Evolutionary conservation across 139 green algal species (phyloP).

Genomic region (Pycnococcus provasolii): DNA sequence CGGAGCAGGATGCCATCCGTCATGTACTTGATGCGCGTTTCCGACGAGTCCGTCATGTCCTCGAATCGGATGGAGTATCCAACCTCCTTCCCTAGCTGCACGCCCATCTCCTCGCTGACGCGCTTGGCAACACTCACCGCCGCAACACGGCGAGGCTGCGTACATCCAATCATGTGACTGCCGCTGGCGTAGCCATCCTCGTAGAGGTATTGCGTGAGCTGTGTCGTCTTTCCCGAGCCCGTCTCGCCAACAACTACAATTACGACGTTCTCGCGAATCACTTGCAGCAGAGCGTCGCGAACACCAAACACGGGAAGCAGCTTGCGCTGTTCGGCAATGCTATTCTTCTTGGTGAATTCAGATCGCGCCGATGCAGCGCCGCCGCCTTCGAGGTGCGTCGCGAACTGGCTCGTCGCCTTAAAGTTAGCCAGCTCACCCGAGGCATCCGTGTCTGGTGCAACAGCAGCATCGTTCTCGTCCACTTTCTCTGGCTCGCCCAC

Average conservation of each 20-base stretch:
- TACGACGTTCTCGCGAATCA: conserved; percentile 75
- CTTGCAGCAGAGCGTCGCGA: conserved; percentile 75
- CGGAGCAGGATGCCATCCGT: conserved; percentile 77
- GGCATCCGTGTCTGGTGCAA: neutral
- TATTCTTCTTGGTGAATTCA: conserved; percentile 65
- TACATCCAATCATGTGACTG: conserved; percentile 72
- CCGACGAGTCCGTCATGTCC: conserved; percentile 66
- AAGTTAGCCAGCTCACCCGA: neutral
- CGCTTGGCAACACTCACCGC: conserved; percentile 95
- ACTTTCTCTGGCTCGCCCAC: conserved; percentile 72
- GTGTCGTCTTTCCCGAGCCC: conserved; percentile 91
- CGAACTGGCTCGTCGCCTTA: neutral
- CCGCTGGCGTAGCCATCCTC: conserved; percentile 79
- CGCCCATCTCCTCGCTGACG: conserved; percentile 77
- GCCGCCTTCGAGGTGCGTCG: neutral
- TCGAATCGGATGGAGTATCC: conserved; percentile 96
- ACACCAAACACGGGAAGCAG: conserved; percentile 90
- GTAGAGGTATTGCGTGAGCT: conserved; percentile 79
- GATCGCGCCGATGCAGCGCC: neutral
- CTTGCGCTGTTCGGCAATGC: conserved; percentile 89
- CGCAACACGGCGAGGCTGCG: conserved; percentile 85
- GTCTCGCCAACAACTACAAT: conserved; percentile 96
- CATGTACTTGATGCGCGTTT: conserved; percentile 73
- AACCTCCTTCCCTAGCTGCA: conserved; percentile 59
- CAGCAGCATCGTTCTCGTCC: conserved; percentile 30